Percentiles rank a stretch among this genome's conserved stretches.
Evolutionary conservation across 2,329 filamentous ascomycete species (phyloP).

Genomic region (Lecanicillium sp.): DNA sequence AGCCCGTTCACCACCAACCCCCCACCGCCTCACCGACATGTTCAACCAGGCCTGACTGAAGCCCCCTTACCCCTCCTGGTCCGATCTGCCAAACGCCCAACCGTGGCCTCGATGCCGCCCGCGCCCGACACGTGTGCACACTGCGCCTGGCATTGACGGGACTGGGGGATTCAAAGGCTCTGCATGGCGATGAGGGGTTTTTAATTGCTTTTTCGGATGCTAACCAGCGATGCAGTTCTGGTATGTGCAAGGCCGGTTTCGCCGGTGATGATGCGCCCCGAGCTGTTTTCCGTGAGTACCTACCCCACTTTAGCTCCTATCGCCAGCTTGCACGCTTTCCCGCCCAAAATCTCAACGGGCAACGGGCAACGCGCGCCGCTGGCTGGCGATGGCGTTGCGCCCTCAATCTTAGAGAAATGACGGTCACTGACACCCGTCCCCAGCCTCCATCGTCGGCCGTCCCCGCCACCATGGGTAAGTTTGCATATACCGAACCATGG

Average conservation of each 20-base stretch:
- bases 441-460: slow-evolving; percentile 87
- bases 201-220: slow-evolving; percentile 19
- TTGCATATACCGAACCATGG: not conserved
- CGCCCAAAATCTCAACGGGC: slow-evolving; percentile 1
- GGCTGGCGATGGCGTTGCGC: not conserved
- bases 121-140: slow-evolving; percentile 4
- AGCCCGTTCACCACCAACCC: slow-evolving; percentile 43
- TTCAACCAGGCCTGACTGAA: slow-evolving; percentile 14
- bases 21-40: slow-evolving; percentile 32
- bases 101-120: slow-evolving; percentile 3
- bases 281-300: slow-evolving; percentile 96
- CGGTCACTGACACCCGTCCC: not conserved
- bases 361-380: not conserved
- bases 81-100: slow-evolving; percentile 5
- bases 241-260: slow-evolving; percentile 99
- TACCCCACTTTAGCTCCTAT: slow-evolving; percentile 30
- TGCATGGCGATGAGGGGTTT: not conserved
- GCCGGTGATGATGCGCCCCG: slow-evolving; percentile 99
- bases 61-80: slow-evolving; percentile 18
- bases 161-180: not conserved
- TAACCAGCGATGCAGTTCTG: slow-evolving; percentile 66
- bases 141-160: not conserved
- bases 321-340: slow-evolving; percentile 7
- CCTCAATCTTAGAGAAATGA: not conserved
- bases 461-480: slow-evolving; percentile 99